phyloP scores from a whole-genome alignment of 768 basidiomycete genomes.

The Calocybe indica region DNA sequence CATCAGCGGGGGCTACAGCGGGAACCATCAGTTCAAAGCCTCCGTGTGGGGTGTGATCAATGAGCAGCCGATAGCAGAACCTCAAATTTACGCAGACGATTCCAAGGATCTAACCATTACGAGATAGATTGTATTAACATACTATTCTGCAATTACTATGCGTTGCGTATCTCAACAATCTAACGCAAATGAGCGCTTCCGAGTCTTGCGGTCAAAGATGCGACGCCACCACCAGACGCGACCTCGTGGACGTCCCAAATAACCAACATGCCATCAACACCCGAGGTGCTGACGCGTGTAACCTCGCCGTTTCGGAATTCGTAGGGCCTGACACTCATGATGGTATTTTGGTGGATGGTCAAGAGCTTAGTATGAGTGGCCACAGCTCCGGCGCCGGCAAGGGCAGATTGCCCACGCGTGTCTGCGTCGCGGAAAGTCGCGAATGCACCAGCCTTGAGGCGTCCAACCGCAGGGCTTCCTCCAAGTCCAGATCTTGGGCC shows the following conservation, averaged over 20 bases:
- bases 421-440: constrained; percentile 93
- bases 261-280: constrained; percentile 90
- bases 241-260: constrained; percentile 80
- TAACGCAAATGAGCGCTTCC: constrained; percentile 41
- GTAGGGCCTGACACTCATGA: constrained; percentile 84
- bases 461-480: constrained; percentile 46
- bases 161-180: constrained; percentile 1
- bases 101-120: constrained; percentile 22
- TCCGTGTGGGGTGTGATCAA: constrained; percentile 95
- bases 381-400: constrained; percentile 19
- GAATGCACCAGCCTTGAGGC: constrained; percentile 91
- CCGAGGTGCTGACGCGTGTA: constrained; percentile 79
- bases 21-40: constrained; percentile 72
- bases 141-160: background rate
- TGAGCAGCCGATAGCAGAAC: constrained; percentile 49
- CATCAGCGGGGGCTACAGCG: too few species aligned
- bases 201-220: constrained; percentile 38
- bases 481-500: constrained; percentile 40
- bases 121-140: constrained; percentile 9
- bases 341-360: constrained; percentile 98
- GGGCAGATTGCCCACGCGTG: constrained; percentile 52
- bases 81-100: constrained; percentile 13
- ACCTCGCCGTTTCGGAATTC: constrained; percentile 55
- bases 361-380: constrained; percentile 64
- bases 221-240: constrained; percentile 19